Base-by-base conservation (phyloP, 2,329 filamentous ascomycete genomes). In the Dothideomycetes sp. region DNA sequence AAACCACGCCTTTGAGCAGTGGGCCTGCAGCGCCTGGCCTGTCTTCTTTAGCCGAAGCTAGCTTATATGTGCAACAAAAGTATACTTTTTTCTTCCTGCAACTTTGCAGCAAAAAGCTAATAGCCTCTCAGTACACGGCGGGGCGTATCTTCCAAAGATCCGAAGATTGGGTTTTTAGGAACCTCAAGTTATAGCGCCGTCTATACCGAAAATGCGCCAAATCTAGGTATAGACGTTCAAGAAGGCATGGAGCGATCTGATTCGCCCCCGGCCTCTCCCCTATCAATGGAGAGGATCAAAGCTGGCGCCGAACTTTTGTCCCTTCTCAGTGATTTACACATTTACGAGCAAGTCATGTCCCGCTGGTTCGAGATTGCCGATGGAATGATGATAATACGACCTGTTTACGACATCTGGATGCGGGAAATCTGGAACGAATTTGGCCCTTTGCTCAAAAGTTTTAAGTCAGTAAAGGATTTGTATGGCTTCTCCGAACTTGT, bases 401-500 rank as follows among this genome's bases (percentile, higher is more conserved):
- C 62, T 40, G 41, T 53, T 9, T 56, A 54, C 30, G 44, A 40
- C 7, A 50, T 55, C 12, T 58, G 55, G 55, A 46, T 56, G 16
- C 52, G 57, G n/a, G 55, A 56, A 16, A 43, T 58, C 49, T 61
- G 49, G 63, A 40, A 48, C n/a, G 51, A 54, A 14, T 58, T 52
- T 29, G 53, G 53, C 7, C 41, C 45, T 10, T 22, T 57, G 2
- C 45, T 58, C 4, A 37, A 46, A 5, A 48, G 53, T 31, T 48
- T 51, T n/a, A 46, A 54, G 35, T 54, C 53, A 15, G 39, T 51
- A 1, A 50, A 53, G 4, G 50, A 58, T 16, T 48, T 66, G 4
- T 49, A 52, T 8, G 44, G 45, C 3, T 55, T 66, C 34, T 66
- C 63, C 5, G 58, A 62, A 34, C 52, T 55, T 18, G 52, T 66